These are phyloP conservation scores for Trypanosoma scelopori DNA, from an alignment of 208 protist species.

Conservation along the genomic window DNA sequence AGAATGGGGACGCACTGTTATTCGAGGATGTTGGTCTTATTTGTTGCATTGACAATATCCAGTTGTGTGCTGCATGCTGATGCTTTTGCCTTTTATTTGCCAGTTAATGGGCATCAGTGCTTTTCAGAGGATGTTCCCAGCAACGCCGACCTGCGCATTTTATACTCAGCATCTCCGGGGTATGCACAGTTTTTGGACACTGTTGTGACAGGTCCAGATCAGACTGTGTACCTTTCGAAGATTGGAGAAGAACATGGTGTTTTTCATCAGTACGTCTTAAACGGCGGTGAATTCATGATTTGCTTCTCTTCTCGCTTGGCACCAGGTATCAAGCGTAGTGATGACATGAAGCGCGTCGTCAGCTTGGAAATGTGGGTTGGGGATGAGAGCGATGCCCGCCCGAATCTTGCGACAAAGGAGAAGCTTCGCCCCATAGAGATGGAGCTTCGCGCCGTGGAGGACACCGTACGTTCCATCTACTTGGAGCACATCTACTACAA, in stretches of 20 bases:
- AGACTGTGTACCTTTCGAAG: slow-evolving; percentile 19
- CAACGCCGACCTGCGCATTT: slow-evolving; percentile 49
- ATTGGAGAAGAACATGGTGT: slow-evolving; percentile 35
- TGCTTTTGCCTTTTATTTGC: slow-evolving; percentile 61
- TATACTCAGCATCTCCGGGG: slow-evolving; percentile 48
- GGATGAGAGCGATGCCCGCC: slow-evolving; percentile 70
- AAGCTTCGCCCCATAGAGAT: slow-evolving; percentile 92
- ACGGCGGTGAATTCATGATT: slow-evolving; percentile 67
- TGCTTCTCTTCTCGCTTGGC: slow-evolving; percentile 69
- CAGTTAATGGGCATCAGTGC: slow-evolving; percentile 48
- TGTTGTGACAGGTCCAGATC: slow-evolving; percentile 31
- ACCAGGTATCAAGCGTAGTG: slow-evolving; percentile 18
- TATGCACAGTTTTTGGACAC: slow-evolving; percentile 71
- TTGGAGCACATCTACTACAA: slow-evolving; percentile 88
- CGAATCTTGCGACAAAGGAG: slow-evolving; percentile 64
- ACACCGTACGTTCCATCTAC: slow-evolving; percentile 78
- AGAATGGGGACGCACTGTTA: slow-evolving; percentile 7
- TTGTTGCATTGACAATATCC: slow-evolving; percentile 15
- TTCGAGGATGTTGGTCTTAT: slow-evolving; percentile 6
- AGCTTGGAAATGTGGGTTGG: slow-evolving; percentile 46
- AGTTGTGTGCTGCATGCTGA: slow-evolving; percentile 8
- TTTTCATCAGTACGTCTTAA: slow-evolving; percentile 35
- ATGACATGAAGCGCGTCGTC: slow-evolving; percentile 28
- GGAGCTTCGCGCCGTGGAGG: slow-evolving; percentile 86
- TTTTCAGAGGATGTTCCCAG: slow-evolving; percentile 83